Conservation (phyloP, 805 yeast species). For the Cyberlindnera galapagoensis region DNA sequence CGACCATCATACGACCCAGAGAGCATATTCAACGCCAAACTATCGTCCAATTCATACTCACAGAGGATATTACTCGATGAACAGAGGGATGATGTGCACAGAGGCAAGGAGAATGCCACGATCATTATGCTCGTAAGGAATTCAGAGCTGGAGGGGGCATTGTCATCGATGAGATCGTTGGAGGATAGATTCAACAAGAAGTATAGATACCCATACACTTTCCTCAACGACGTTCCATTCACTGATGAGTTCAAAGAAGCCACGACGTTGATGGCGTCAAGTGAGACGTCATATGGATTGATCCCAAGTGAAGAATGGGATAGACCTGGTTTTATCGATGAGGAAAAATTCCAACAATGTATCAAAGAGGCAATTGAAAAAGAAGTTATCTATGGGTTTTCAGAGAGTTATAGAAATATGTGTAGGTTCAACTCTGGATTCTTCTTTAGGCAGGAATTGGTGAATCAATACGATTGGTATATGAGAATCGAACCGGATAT, state of each 20-base stretch:
- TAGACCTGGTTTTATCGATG: constrained; percentile 65
- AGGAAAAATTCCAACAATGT: constrained; percentile 41
- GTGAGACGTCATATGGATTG: constrained; percentile 59
- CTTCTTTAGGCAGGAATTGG: constrained; percentile 72
- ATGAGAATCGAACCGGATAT: constrained; percentile 96
- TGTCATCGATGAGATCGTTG: constrained; percentile 66
- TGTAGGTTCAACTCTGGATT: constrained; percentile 91
- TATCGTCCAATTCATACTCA: constrained; percentile 34
- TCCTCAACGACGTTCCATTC: constrained; percentile 69
- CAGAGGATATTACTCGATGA: constrained; percentile 23
- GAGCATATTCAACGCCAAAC: constrained; percentile 24
- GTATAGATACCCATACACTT: constrained; percentile 72
- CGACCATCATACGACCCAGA: constrained; percentile 20
- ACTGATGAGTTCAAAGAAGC: constrained; percentile 53
- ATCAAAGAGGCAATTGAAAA: constrained; percentile 37
- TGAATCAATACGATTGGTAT: constrained; percentile 76
- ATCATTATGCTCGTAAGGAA: constrained; percentile 84
- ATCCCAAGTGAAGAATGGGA: constrained; percentile 73
- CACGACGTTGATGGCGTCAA: constrained; percentile 54
- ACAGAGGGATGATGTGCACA: constrained; percentile 28
- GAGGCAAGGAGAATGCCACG: constrained; percentile 74
- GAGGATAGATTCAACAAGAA: constrained; percentile 69
- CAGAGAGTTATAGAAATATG: constrained; percentile 81
- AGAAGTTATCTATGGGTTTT: constrained; percentile 57
- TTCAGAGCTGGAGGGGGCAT: constrained; percentile 67